Evolutionary conservation across 2,329 filamentous ascomycete species (phyloP).

Genomic region (Orbilia blumenaviensis): DNA sequence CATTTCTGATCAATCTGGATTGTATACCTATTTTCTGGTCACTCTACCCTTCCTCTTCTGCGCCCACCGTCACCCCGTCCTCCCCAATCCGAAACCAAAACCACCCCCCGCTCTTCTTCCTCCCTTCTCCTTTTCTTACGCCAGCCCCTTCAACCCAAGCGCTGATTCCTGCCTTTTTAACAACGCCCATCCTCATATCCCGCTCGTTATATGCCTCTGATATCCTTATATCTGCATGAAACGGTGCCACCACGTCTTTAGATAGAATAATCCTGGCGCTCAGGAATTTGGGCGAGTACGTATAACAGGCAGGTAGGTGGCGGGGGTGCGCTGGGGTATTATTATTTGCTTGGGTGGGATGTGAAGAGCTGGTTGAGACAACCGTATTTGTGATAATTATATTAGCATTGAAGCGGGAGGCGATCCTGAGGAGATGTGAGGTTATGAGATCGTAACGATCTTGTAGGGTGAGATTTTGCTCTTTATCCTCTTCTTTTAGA

Average conservation of each 20-base stretch:
- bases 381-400: slow-evolving; percentile 44
- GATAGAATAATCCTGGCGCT: slow-evolving; percentile 48
- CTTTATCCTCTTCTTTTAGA: background rate
- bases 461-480: slow-evolving; percentile 26
- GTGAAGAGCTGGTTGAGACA: slow-evolving; percentile 1
- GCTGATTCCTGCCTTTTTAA: slow-evolving; percentile 34
- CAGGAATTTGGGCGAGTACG: slow-evolving; percentile 42
- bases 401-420: slow-evolving; percentile 28
- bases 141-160: slow-evolving; percentile 52
- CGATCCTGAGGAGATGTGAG: slow-evolving; percentile 8
- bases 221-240: slow-evolving; percentile 37
- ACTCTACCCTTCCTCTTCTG: slow-evolving; percentile 9
- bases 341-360: background rate
- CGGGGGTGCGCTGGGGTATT: slow-evolving; percentile 19
- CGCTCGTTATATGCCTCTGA: slow-evolving; percentile 30
- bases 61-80: slow-evolving; percentile 36
- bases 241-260: slow-evolving; percentile 37
- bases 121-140: slow-evolving; percentile 19
- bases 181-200: slow-evolving; percentile 23
- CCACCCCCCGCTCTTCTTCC: slow-evolving; percentile 27
- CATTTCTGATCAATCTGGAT: too few species aligned
- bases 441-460: slow-evolving; percentile 33
- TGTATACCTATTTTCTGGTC: too few species aligned
- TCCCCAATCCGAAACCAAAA: slow-evolving; percentile 50
- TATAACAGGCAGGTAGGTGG: slow-evolving; percentile 48